Evolutionary conservation across 1,284 basidiomycete species (phyloP).

Genomic region (Ustilago vetiveriae): DNA sequence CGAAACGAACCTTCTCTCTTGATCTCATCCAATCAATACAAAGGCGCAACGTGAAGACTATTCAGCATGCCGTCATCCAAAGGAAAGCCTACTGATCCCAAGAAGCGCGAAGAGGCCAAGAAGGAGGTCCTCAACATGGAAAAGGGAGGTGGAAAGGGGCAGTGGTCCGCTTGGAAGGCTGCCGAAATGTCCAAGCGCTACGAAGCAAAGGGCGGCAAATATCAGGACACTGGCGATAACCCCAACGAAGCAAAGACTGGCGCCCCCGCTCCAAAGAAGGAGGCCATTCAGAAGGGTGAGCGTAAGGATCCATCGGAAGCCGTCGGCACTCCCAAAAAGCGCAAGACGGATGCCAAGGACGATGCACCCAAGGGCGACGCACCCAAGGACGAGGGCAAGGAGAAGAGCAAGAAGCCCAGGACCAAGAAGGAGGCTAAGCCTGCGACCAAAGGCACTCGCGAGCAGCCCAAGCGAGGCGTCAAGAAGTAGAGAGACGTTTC

Average conservation of each 20-base stretch:
- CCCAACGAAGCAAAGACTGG: conserved; percentile 69
- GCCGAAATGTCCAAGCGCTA: conserved; percentile 68
- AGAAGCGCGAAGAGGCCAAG: conserved; percentile 68
- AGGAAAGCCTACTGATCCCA: conserved; percentile 69
- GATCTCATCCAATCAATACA: not conserved
- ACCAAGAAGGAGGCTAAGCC: conserved; percentile 33
- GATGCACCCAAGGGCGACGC: conserved; percentile 5
- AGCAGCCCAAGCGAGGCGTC: conserved; percentile 41
- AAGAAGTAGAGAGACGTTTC: conserved; percentile 25
- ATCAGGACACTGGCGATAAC: conserved; percentile 68
- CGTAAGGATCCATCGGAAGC: conserved; percentile 37
- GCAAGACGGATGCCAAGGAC: conserved; percentile 7
- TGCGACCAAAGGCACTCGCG: conserved; percentile 19
- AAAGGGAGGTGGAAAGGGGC: conserved; percentile 68
- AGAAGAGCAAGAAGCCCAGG: conserved; percentile 13
- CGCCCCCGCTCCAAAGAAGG: conserved; percentile 67
- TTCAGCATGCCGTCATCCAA: conserved; percentile 68
- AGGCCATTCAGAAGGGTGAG: conserved; percentile 37
- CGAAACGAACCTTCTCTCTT: too few relatives aligned
- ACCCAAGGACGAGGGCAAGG: conserved; percentile 5
- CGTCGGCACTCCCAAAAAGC: conserved; percentile 32
- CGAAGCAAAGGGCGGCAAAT: conserved; percentile 68
- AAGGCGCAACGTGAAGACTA: too few relatives aligned
- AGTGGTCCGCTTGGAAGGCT: conserved; percentile 68
- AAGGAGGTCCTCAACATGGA: conserved; percentile 66